phyloP scores from a whole-genome alignment of 2,329 filamentous ascomycete genomes.

The Nigrospora osmanthi region DNA sequence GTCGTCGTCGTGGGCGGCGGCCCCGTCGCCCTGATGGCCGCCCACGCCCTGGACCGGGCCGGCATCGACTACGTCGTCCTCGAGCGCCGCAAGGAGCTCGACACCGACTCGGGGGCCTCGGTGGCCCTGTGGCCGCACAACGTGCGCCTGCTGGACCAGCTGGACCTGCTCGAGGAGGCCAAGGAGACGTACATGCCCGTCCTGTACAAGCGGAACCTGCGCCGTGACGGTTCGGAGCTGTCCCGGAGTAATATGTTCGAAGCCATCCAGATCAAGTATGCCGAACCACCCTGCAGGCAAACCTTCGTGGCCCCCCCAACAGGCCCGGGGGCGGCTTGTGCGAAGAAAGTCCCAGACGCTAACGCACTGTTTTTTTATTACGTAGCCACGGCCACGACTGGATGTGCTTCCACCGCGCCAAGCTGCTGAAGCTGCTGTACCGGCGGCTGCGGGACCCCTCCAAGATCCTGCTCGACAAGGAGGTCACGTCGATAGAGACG shows the following conservation, averaged over 20 bases:
- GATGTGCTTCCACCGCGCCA: constrained; percentile 13
- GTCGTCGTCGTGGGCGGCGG: constrained; percentile 18
- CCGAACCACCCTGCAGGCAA: constrained; percentile 1
- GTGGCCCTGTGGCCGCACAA: constrained; percentile 15
- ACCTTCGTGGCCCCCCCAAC: constrained; percentile 2
- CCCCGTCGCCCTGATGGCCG: constrained; percentile 15
- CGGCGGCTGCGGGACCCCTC: constrained; percentile 8
- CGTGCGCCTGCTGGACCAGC: constrained; percentile 18
- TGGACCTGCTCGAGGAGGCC: constrained; percentile 10
- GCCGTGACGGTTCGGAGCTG: constrained; percentile 4
- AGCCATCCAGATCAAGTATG: constrained; percentile 6
- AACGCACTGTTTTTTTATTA: neutral
- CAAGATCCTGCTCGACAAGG: constrained; percentile 4
- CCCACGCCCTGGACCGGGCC: constrained; percentile 15
- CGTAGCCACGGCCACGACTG: constrained; percentile 15
- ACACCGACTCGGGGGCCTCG: constrained; percentile 12
- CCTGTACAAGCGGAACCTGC: constrained; percentile 3
- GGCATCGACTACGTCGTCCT: constrained; percentile 20
- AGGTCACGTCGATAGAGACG: constrained; percentile 4
- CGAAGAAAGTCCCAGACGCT: too few relatives aligned
- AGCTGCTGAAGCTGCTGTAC: constrained; percentile 13
- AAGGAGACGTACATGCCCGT: constrained; percentile 5
- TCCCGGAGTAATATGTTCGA: constrained; percentile 7
- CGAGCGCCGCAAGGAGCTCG: constrained; percentile 13
- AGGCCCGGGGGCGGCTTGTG: constrained; percentile 2